phyloP scores from a whole-genome alignment of 495 filamentous ascomycete species.

The Aspergillus biplanus region DNA sequence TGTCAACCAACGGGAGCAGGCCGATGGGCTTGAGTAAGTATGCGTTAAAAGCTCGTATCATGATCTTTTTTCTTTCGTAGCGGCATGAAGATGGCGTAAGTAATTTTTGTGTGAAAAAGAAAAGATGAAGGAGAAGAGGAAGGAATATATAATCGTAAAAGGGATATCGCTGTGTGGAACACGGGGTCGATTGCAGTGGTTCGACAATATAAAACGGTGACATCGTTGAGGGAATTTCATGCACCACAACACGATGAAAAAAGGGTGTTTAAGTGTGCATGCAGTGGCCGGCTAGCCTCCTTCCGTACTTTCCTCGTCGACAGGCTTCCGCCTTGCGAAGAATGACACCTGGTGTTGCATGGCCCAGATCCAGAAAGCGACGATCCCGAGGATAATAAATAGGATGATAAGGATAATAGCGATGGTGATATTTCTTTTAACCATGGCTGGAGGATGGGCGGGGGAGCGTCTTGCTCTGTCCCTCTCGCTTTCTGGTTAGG shows the following conservation, averaged over 20 bases:
- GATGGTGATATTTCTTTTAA: slow-evolving; percentile 77
- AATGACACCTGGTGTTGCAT: slow-evolving; percentile 48
- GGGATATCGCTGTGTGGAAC: no score
- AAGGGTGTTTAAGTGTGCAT: neutral
- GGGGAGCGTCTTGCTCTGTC: slow-evolving; percentile 2
- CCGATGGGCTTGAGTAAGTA: no score
- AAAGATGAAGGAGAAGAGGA: no score
- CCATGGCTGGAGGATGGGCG: slow-evolving; percentile 37
- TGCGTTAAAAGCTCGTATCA: no score
- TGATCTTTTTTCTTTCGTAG: no score
- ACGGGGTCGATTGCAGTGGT: no score
- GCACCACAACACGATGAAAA: neutral
- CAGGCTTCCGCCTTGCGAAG: slow-evolving; percentile 37
- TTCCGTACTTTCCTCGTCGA: slow-evolving; percentile 49
- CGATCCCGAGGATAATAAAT: slow-evolving; percentile 71
- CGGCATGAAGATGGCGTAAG: no score
- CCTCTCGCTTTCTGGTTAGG: neutral
- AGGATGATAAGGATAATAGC: slow-evolving; percentile 82
- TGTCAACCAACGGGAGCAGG: no score
- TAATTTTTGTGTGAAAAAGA: no score
- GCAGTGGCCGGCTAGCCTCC: slow-evolving; percentile 23
- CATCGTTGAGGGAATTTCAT: no score
- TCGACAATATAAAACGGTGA: no score
- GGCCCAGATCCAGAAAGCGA: slow-evolving; percentile 70
- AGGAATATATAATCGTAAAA: no score